Base-by-base conservation (phyloP, 495 filamentous ascomycete species). In the Talaromyces borbonicus region DNA sequence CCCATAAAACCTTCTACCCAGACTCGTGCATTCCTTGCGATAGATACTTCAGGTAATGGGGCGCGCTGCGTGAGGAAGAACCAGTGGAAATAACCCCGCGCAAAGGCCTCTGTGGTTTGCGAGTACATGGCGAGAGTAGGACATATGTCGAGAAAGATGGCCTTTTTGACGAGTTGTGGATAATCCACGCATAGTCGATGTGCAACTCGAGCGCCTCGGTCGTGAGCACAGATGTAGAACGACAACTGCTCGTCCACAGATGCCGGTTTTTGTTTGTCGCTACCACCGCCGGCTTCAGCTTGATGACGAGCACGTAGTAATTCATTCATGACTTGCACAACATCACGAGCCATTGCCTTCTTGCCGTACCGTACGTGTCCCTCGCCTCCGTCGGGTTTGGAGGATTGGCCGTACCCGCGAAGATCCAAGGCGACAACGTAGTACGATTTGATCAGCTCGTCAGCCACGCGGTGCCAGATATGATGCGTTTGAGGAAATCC, bases 71-170 rank as follows among this genome's bases (percentile, higher is more conserved):
- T 59, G 11, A 70, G 57, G 48, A 70, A 66, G 31, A 68, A 68
- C 66, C 66, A 70, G 45, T 70, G 66, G 42, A 53, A 70, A 45
- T 68, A 70, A 2, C 49, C 52, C 23, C 45, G 60, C 7, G 66
- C 63, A 23, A 68, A 62, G 0, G 31, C 29, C 25, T 49, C 32
- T 11, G 56, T 45, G 12, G 63, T 63, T 14, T 50, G 29, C 38
- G 51, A 44, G 36, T 54, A 70, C 65, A 67, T 68, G 0, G 57
- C 56, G 7, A 65, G 39, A 8, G 66, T 67, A 8, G 66, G 66
- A 11, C 50, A 52, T 37, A 68, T 67, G 45, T 70, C 66, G 4
- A 68, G 52, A 2, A 70, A 33, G 37, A 68, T 60, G 11, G 52
- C 52, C 47, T 53, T 61, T 15, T 41, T 31, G 1, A 66, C 58